Base-by-base conservation (phyloP, 805 yeast species). In the Candida qinlingensis region DNA sequence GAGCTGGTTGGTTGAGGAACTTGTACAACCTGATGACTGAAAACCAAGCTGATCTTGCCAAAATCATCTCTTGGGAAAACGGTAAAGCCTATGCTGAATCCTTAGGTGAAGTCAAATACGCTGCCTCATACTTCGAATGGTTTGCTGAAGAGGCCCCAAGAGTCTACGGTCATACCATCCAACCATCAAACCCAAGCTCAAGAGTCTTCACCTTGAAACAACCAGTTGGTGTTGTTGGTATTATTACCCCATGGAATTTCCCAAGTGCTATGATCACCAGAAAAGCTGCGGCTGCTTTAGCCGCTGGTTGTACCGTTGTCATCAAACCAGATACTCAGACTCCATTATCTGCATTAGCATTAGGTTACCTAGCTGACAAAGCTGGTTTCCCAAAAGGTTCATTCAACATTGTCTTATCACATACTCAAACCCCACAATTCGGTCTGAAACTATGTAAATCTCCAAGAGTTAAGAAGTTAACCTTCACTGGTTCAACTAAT, bases 51-150 rank as follows among this genome's bases (percentile, higher is more conserved):
- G 85, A 80, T 59, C 69, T 80, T 60, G 85, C 80, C 12, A 73
- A 74, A 45, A 68, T 80, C 46, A 60, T 79, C 39, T 69, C 82
- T 29, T 77, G 77, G 78, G 85, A 80, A 63, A 80, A 80, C 58
- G 85, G 85, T 52, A 80, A 80, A 60, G 69, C 81, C 11, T 61
- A 76, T 41, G 61, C 74, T 38, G 85, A 80, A 55, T 75, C 83
- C 7, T 59, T 59, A 9, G 83, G 83, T 46, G 85, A 80, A 57
- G 62, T 79, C 50, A 76, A 72, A 55, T 80, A 80, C 54, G 82
- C 79, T 30, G 85, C 85, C 4, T 77, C 87, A 6, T 90, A 85
- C 66, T 85, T 87, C 64, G 90, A 88, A 61, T 91, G 97, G 97
- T 91, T 81, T 62, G 74, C 95, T 33, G 83, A 78, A 60, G 84